phyloP scores from a whole-genome alignment of 345 rosid species.

The Geranium brycei region DNA sequence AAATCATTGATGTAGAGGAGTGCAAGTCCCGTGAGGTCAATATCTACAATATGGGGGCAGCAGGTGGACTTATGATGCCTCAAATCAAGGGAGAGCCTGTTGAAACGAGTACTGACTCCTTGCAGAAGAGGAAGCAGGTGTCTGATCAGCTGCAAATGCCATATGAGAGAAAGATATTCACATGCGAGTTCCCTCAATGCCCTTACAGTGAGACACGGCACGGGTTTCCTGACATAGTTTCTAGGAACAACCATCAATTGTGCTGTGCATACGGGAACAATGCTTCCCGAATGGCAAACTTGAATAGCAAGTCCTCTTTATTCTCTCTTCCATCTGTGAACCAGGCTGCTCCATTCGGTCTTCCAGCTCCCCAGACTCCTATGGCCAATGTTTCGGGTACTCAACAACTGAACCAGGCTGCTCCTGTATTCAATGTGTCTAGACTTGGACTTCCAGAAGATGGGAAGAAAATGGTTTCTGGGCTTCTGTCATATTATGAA shows the following conservation, averaged over 20 bases:
- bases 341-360: too few species aligned
- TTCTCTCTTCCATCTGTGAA: conserved; percentile 3
- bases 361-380: too few species aligned
- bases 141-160: conserved; percentile 15
- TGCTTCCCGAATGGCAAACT: conserved; percentile 14
- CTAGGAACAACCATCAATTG: conserved; percentile 66
- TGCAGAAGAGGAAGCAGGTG: conserved; percentile 46
- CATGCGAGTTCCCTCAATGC: conserved; percentile 49
- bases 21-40: conserved; percentile 25
- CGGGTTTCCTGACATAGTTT: conserved; percentile 45
- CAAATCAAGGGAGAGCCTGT: conserved; percentile 41
- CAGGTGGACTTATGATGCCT: conserved; percentile 11
- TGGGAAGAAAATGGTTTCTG: conserved; percentile 40
- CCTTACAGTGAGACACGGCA: conserved; percentile 33
- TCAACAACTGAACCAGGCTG: not conserved
- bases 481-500: conserved; percentile 42
- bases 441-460: conserved; percentile 44
- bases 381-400: too few species aligned
- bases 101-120: conserved; percentile 20
- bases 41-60: conserved; percentile 18
- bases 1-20: conserved; percentile 26
- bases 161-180: conserved; percentile 25
- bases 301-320: too few species aligned
- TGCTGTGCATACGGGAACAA: conserved; percentile 28
- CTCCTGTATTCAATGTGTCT: conserved; percentile 19